Evolutionary conservation across 2,329 filamentous ascomycete species (phyloP).

Genomic region (Shiraia sp.): DNA sequence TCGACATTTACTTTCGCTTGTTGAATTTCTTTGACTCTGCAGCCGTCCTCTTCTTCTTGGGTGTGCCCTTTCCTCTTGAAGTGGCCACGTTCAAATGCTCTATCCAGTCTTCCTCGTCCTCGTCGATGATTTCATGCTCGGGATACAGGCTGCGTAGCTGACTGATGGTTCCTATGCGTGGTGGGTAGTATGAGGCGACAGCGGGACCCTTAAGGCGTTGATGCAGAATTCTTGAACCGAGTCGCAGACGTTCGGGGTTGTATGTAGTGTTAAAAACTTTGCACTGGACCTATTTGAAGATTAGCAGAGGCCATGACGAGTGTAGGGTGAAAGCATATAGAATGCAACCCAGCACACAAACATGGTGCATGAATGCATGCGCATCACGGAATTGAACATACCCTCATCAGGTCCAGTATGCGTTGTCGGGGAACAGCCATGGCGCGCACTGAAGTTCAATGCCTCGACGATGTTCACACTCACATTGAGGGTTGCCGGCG

Average conservation of each 20-base stretch:
- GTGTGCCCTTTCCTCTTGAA: slow-evolving; percentile 78
- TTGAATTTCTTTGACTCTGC: slow-evolving; percentile 54
- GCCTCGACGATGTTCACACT: background rate
- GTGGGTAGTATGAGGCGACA: slow-evolving; percentile 86
- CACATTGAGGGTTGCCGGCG: slow-evolving; percentile 11
- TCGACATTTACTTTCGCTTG: slow-evolving; percentile 47
- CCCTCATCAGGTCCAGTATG: slow-evolving; percentile 76
- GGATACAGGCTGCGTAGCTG: slow-evolving; percentile 75
- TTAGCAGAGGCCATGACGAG: too few species aligned
- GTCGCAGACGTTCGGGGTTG: slow-evolving; percentile 80
- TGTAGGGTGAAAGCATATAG: too few species aligned
- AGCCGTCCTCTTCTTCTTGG: slow-evolving; percentile 81
- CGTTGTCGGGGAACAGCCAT: slow-evolving; percentile 59
- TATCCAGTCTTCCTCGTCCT: slow-evolving; percentile 77
- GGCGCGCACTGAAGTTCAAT: slow-evolving; percentile 11
- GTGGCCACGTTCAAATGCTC: slow-evolving; percentile 62
- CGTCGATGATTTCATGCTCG: slow-evolving; percentile 70
- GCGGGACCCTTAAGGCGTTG: slow-evolving; percentile 84
- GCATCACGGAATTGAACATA: slow-evolving; percentile 38
- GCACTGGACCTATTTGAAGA: slow-evolving; percentile 72
- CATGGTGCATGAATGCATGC: too few species aligned
- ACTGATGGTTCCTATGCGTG: slow-evolving; percentile 69
- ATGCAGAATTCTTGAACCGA: slow-evolving; percentile 90
- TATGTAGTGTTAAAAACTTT: slow-evolving; percentile 87
- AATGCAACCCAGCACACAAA: too few species aligned